phyloP scores from a whole-genome alignment of 1,284 basidiomycete genomes.

The Cutaneotrichosporon sp. region DNA sequence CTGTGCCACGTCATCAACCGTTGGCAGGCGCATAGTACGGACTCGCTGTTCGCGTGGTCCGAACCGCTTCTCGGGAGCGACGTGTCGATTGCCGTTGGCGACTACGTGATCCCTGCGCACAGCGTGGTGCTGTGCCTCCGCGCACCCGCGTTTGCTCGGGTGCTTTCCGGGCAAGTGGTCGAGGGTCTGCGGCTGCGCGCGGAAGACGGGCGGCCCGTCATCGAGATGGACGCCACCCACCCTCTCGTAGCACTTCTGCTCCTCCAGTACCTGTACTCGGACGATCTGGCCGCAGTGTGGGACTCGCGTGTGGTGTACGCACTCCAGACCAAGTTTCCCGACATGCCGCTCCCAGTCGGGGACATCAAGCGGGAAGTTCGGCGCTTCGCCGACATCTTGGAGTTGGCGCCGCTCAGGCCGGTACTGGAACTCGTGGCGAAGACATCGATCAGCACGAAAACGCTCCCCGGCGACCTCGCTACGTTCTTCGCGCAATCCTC shows the following conservation, averaged over 20 bases:
- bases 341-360: conserved; percentile 55
- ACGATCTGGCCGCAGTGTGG: conserved; percentile 79
- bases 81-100: conserved; percentile 38
- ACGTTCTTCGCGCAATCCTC: conserved; percentile 51
- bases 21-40: conserved; percentile 41
- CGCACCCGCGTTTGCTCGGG: conserved; percentile 29
- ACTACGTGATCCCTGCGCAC: conserved; percentile 47
- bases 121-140: conserved; percentile 42
- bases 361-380: conserved; percentile 67
- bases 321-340: conserved; percentile 56
- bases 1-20: conserved; percentile 47
- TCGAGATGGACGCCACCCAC: conserved; percentile 35
- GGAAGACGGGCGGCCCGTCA: not conserved
- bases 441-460: conserved; percentile 34
- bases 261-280: conserved; percentile 83
- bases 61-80: conserved; percentile 48
- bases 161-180: conserved; percentile 28
- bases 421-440: conserved; percentile 48
- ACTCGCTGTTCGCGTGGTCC: conserved; percentile 49
- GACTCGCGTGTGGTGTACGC: conserved; percentile 67
- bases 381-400: conserved; percentile 59
- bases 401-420: conserved; percentile 43
- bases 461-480: conserved; percentile 46
- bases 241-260: conserved; percentile 70
- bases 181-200: conserved; percentile 12